Percentiles rank a stretch among this genome's conserved stretches.
phyloP scores from a whole-genome alignment of 495 filamentous ascomycete species.

The Aspergillus sparsus region DNA sequence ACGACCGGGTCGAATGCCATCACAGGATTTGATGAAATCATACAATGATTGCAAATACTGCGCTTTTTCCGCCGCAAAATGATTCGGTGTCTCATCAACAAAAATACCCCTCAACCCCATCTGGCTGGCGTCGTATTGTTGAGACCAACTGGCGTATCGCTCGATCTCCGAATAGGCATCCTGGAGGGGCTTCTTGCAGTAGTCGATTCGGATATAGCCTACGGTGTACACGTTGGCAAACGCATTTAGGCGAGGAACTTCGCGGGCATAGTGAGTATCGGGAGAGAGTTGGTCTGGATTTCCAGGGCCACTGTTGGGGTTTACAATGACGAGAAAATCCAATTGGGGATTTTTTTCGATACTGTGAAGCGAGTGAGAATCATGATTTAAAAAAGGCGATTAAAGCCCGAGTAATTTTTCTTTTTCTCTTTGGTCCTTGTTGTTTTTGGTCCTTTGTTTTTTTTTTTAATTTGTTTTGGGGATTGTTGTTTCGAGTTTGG shows the following conservation, averaged over 20 bases:
- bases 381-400: too few relatives aligned
- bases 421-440: too few relatives aligned
- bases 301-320: slow-evolving; percentile 25
- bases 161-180: slow-evolving; percentile 18
- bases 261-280: slow-evolving; percentile 20
- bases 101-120: slow-evolving; percentile 23
- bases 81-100: slow-evolving; percentile 26
- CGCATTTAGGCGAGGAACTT: slow-evolving; percentile 18
- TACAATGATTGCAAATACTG: slow-evolving; percentile 13
- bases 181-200: slow-evolving; percentile 21
- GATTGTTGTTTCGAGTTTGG: too few relatives aligned
- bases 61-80: background rate
- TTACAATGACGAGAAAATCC: slow-evolving; percentile 24
- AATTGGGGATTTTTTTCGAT: slow-evolving; percentile 17
- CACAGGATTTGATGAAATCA: slow-evolving; percentile 4
- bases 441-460: too few relatives aligned
- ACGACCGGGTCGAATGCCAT: slow-evolving; percentile 9
- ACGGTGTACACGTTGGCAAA: slow-evolving; percentile 22
- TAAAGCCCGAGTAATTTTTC: too few relatives aligned
- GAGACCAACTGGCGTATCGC: slow-evolving; percentile 23
- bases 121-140: slow-evolving; percentile 4
- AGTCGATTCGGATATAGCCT: slow-evolving; percentile 26
- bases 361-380: too few relatives aligned
- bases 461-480: too few relatives aligned
- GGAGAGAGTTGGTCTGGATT: slow-evolving; percentile 8